These are phyloP conservation scores for Pezicula neosporulosa DNA, from an alignment of 2,329 filamentous ascomycete species.

Conservation along the genomic window DNA sequence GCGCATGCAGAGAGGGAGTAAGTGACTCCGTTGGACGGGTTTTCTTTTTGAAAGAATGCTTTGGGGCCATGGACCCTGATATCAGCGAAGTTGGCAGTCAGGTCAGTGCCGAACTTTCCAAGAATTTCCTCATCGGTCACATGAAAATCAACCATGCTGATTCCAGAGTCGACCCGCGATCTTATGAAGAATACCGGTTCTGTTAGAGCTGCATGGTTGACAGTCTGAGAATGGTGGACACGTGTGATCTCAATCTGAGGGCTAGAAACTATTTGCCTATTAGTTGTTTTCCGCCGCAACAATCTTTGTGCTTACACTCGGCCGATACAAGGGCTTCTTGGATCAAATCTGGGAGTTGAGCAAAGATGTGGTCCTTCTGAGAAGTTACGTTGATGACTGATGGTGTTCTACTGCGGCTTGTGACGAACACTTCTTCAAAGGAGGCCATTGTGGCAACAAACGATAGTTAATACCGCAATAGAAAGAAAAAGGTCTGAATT, in stretches of 20 bases:
- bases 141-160: constrained; percentile 19
- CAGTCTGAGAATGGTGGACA: constrained; percentile 10
- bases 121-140: constrained; percentile 22
- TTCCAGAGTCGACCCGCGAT: constrained; percentile 20
- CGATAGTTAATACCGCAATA: too few relatives aligned
- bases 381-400: constrained; percentile 23
- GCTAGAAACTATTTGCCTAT: constrained; percentile 17
- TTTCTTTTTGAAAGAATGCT: constrained; percentile 22
- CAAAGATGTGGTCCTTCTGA: constrained; percentile 18
- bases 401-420: constrained; percentile 21
- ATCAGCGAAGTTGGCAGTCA: constrained; percentile 25
- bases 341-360: constrained; percentile 23
- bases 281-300: neutral
- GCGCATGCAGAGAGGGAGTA: constrained; percentile 24
- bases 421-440: constrained; percentile 15
- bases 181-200: constrained; percentile 21
- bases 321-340: constrained; percentile 24
- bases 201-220: constrained; percentile 15
- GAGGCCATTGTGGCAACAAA: neutral
- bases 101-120: constrained; percentile 20
- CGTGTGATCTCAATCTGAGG: constrained; percentile 19
- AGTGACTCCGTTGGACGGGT: constrained; percentile 12
- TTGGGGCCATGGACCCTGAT: constrained; percentile 19
- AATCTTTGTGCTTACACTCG: constrained; percentile 14
- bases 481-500: too few relatives aligned